Conservation (phyloP, 257 asterid genomes). For the Lavandula angustifolia region DNA sequence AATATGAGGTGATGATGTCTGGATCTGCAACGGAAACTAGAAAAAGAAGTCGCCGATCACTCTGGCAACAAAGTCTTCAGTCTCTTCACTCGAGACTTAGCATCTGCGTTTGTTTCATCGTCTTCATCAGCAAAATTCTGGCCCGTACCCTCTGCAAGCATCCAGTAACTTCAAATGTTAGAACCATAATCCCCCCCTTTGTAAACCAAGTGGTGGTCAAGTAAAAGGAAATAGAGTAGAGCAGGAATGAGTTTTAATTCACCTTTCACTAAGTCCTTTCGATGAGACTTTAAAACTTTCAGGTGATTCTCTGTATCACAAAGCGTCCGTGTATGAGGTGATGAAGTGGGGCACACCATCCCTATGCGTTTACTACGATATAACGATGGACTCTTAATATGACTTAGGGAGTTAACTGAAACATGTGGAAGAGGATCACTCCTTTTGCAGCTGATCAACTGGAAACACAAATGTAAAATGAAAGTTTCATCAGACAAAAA, state of each 20-base stretch:
- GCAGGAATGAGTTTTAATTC: constrained; percentile 16
- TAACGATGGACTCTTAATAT: constrained; percentile 29
- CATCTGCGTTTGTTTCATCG: constrained; percentile 16
- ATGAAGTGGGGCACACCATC: constrained; percentile 26
- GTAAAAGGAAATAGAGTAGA: not conserved
- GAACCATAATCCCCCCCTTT: constrained; percentile 12
- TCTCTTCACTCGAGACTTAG: constrained; percentile 32
- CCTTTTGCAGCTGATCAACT: constrained; percentile 40
- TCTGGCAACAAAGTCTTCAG: constrained; percentile 30
- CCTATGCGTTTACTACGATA: constrained; percentile 32
- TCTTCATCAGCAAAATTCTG: constrained; percentile 45
- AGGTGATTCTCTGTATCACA: constrained; percentile 30
- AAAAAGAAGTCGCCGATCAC: constrained; percentile 22
- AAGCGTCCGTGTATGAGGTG: constrained; percentile 29
- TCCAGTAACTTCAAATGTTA: constrained; percentile 11
- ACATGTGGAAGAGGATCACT: constrained; percentile 31
- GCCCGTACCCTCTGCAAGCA: constrained; percentile 47
- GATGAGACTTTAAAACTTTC: constrained; percentile 35
- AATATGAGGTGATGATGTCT: constrained; percentile 15
- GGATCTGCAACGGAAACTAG: constrained; percentile 16
- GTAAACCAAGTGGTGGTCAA: constrained; percentile 1
- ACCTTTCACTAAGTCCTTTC: constrained; percentile 33
- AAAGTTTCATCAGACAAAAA: not conserved
- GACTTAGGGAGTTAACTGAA: constrained; percentile 39
- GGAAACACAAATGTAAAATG: constrained; percentile 19